Percentiles rank a stretch among this genome's conserved stretches.
phyloP scores from a whole-genome alignment of 1,284 basidiomycete genomes.

The Sporisorium exsertum region DNA sequence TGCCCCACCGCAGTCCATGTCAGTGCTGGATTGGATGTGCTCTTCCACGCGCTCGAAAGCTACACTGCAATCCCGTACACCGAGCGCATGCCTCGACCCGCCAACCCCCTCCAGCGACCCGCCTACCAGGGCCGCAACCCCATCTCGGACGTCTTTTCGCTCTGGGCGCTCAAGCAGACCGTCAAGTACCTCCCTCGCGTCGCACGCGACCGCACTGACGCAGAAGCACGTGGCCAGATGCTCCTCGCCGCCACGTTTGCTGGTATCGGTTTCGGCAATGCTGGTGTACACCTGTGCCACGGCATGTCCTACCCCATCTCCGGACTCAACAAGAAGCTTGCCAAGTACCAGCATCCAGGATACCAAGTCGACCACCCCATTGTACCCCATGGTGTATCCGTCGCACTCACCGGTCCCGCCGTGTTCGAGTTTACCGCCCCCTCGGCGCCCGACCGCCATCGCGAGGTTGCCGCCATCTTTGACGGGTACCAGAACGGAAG shows the following conservation, averaged over 20 bases:
- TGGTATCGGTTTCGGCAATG: constrained; percentile 95
- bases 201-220: constrained; percentile 79
- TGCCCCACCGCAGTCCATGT: constrained; percentile 81
- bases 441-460: constrained; percentile 85
- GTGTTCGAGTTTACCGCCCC: constrained; percentile 67
- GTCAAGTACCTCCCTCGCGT: constrained; percentile 90
- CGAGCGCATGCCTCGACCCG: constrained; percentile 86
- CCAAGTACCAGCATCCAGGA: constrained; percentile 73
- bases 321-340: constrained; percentile 87
- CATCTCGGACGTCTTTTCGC: constrained; percentile 91
- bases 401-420: constrained; percentile 51
- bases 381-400: constrained; percentile 78
- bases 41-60: constrained; percentile 92
- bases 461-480: constrained; percentile 88
- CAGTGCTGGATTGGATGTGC: constrained; percentile 88
- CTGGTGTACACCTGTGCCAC: constrained; percentile 75
- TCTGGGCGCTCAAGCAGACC: constrained; percentile 92
- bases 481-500: constrained; percentile 69
- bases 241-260: constrained; percentile 76
- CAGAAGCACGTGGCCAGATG: constrained; percentile 90
- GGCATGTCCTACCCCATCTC: constrained; percentile 62
- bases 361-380: constrained; percentile 83
- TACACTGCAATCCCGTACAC: constrained; percentile 73
- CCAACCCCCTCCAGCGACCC: constrained; percentile 86
- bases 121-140: constrained; percentile 97